Percentiles rank a stretch among this genome's conserved stretches.
phyloP scores from a whole-genome alignment of 441 rosid species.

The Lagerstroemia fauriei region DNA sequence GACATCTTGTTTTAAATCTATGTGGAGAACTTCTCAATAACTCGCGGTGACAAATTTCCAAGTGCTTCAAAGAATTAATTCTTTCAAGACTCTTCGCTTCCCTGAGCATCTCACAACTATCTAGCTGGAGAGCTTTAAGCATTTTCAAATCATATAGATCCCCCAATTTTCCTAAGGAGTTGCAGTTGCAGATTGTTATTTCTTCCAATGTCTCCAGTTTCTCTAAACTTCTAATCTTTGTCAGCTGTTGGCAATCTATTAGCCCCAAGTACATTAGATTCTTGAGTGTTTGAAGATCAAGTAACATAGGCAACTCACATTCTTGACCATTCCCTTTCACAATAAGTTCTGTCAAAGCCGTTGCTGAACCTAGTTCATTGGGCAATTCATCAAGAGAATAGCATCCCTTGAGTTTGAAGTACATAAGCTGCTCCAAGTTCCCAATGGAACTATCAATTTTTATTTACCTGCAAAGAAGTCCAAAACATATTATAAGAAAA shows the following conservation, averaged over 20 bases:
- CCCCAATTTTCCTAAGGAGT: not conserved
- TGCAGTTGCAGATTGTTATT: not conserved
- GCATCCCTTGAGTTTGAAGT: slow-evolving; percentile 1
- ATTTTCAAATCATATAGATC: not conserved
- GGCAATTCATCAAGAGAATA: not conserved
- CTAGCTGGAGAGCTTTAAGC: not conserved
- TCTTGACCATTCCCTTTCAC: not conserved
- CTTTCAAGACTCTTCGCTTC: not conserved
- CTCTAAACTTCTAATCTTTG: not conserved
- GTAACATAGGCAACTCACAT: not conserved
- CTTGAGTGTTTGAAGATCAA: not conserved
- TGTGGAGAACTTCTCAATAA: not conserved
- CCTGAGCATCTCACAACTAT: not conserved
- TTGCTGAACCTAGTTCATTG: not conserved
- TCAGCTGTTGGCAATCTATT: not conserved
- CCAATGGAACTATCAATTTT: slow-evolving; percentile 10
- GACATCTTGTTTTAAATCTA: not conserved
- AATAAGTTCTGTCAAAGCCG: not conserved
- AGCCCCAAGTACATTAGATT: not conserved
- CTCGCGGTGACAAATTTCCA: not conserved
- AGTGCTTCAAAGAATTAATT: not conserved
- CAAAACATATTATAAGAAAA: not conserved
- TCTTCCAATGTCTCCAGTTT: not conserved
- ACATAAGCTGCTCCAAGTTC: not conserved
- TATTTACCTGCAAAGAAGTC: not conserved